phyloP scores from a whole-genome alignment of 2,329 filamentous ascomycete species.

The Calonectria hongkongensis region DNA sequence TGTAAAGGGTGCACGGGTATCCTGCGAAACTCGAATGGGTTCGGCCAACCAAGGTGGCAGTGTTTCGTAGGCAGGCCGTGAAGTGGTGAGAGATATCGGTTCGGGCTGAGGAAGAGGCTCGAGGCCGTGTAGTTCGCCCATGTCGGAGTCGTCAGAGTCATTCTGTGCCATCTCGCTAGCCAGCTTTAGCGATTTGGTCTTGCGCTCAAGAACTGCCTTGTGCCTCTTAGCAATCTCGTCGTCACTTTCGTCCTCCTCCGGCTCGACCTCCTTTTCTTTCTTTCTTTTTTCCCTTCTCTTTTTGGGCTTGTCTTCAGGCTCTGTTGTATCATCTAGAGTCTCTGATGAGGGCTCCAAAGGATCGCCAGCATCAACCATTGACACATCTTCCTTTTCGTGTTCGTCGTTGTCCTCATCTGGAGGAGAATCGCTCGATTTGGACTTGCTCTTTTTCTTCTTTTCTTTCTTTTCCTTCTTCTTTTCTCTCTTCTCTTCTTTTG shows the following conservation, averaged over 20 bases:
- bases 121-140: slow-evolving; percentile 79
- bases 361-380: slow-evolving; percentile 49
- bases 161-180: slow-evolving; percentile 64
- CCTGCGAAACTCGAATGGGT: slow-evolving; percentile 81
- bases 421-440: slow-evolving; percentile 7
- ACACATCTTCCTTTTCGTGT: slow-evolving; percentile 37
- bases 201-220: slow-evolving; percentile 73
- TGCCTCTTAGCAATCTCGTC: slow-evolving; percentile 62
- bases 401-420: slow-evolving; percentile 6
- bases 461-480: slow-evolving; percentile 41
- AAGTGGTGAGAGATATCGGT: slow-evolving; percentile 72
- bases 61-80: slow-evolving; percentile 82
- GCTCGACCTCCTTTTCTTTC: slow-evolving; percentile 51
- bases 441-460: slow-evolving; percentile 40
- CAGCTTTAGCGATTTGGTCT: slow-evolving; percentile 72
- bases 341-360: slow-evolving; percentile 21
- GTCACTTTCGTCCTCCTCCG: slow-evolving; percentile 52
- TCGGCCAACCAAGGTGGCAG: slow-evolving; percentile 87
- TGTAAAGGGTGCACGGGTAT: slow-evolving; percentile 76
- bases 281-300: slow-evolving; percentile 59
- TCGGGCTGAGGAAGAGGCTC: slow-evolving; percentile 88
- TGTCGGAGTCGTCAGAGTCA: slow-evolving; percentile 58
- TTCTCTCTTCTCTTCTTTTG: slow-evolving; percentile 56
- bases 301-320: slow-evolving; percentile 40
- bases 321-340: slow-evolving; percentile 22